Percentiles rank a stretch among this genome's conserved stretches.
Evolutionary conservation across 805 yeast genomes (phyloP).

Genomic region (Metschnikowia peoriensis): DNA sequence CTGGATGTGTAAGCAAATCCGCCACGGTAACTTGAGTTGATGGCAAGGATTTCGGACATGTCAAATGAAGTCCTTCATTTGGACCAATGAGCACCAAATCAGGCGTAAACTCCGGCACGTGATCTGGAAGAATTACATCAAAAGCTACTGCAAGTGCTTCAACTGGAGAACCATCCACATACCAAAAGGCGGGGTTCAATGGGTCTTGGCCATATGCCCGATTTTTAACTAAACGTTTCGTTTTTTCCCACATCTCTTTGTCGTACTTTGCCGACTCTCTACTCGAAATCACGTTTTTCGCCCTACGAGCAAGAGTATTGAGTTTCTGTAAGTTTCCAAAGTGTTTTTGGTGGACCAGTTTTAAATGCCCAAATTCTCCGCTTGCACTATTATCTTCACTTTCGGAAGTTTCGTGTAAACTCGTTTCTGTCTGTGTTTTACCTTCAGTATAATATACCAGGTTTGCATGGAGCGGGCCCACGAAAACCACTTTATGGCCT

Average conservation of each 20-base stretch:
- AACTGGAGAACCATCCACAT: conserved; percentile 28
- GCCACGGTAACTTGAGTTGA: not conserved
- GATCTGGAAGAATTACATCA: conserved; percentile 25
- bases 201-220: conserved; percentile 35
- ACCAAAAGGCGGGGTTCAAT: conserved; percentile 31
- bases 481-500: conserved; percentile 31
- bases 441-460: not conserved
- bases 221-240: not conserved
- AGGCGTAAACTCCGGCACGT: conserved; percentile 25
- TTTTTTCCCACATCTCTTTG: not conserved
- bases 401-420: not conserved
- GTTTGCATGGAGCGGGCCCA: conserved; percentile 29
- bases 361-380: conserved; percentile 36
- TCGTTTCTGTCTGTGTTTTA: not conserved
- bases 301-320: conserved; percentile 17
- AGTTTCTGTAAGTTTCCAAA: conserved; percentile 20
- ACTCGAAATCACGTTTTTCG: conserved; percentile 20
- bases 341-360: conserved; percentile 31
- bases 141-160: conserved; percentile 26
- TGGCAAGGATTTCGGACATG: not conserved
- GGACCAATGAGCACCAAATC: conserved; percentile 38
- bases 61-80: conserved; percentile 25
- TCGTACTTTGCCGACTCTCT: conserved; percentile 3
- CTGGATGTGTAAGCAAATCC: conserved; percentile 4
- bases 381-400: conserved; percentile 4